Conservation (phyloP, 306 rosid genomes). For the Quercus glauca region DNA sequence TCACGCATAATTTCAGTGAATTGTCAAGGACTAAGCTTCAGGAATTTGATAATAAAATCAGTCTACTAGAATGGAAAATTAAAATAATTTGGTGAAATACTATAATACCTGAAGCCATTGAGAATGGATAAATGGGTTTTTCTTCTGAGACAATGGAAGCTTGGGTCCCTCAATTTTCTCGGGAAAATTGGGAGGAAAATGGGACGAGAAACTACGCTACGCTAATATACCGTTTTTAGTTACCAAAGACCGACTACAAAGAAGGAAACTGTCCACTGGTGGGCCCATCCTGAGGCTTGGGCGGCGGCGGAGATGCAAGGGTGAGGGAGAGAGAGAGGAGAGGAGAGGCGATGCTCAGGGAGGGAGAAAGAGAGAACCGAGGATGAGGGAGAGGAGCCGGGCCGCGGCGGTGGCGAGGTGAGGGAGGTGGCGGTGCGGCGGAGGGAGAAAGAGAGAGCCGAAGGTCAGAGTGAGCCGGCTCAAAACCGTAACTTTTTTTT, state of each 20-base stretch:
- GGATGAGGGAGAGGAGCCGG: no score
- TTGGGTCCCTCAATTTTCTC: constrained; percentile 6
- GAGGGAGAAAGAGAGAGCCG: no score
- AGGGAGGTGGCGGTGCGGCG: no score
- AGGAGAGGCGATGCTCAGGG: no score
- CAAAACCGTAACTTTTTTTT: no score
- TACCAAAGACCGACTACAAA: background rate
- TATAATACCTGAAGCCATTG: constrained; percentile 71
- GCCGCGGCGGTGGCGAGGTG: no score
- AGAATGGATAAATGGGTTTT: background rate
- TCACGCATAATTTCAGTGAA: background rate
- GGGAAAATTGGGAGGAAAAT: constrained; percentile 11
- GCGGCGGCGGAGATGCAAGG: no score
- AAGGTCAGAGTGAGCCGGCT: no score
- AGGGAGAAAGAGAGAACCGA: no score
- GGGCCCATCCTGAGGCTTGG: no score
- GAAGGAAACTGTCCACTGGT: background rate
- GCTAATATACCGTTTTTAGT: background rate
- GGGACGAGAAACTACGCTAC: constrained; percentile 6
- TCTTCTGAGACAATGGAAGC: background rate
- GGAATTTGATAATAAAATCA: background rate
- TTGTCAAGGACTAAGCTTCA: constrained; percentile 5
- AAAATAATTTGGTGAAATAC: background rate
- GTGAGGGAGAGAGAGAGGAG: no score
- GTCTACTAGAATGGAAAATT: background rate